phyloP scores from a whole-genome alignment of 2,329 filamentous ascomycete species.

The Arthrobotrys musiformis region DNA sequence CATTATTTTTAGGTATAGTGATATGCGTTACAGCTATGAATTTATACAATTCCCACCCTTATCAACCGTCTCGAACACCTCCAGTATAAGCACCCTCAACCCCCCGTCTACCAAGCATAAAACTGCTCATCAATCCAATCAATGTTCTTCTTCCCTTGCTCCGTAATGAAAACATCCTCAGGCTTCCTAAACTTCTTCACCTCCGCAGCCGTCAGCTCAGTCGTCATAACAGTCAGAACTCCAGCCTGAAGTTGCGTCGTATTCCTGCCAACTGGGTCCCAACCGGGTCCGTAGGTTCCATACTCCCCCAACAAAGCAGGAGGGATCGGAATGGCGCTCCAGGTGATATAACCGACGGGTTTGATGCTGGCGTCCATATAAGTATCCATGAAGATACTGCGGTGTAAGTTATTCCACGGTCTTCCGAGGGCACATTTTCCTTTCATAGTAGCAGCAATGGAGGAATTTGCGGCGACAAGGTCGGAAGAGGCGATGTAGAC shows the following conservation, averaged over 20 bases:
- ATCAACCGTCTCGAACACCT: too few relatives aligned
- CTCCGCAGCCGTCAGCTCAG: conserved; percentile 64
- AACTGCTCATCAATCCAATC: conserved; percentile 65
- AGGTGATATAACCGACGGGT: conserved; percentile 69
- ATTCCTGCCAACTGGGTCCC: conserved; percentile 66
- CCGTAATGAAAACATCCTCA: conserved; percentile 65
- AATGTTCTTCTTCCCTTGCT: conserved; percentile 65
- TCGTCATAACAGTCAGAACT: conserved; percentile 62
- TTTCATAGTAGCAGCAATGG: conserved; percentile 61
- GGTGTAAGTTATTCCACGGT: conserved; percentile 72
- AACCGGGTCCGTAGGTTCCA: conserved; percentile 67
- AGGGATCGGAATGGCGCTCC: conserved; percentile 65
- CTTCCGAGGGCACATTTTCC: conserved; percentile 70
- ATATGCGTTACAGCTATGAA: too few relatives aligned
- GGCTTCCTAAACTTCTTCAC: conserved; percentile 63
- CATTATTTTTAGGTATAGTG: too few relatives aligned
- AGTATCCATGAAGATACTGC: conserved; percentile 69
- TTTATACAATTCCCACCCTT: too few relatives aligned
- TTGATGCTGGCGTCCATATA: conserved; percentile 69
- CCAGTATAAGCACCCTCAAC: too few relatives aligned
- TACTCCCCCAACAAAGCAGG: conserved; percentile 71
- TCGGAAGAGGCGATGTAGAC: conserved; percentile 71
- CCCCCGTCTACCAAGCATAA: conserved; percentile 17
- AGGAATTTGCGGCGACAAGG: conserved; percentile 69
- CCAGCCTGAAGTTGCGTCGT: conserved; percentile 26